Evolutionary conservation across 2,329 filamentous ascomycete species (phyloP).

Genomic region (Hymenoscyphus scutula): DNA sequence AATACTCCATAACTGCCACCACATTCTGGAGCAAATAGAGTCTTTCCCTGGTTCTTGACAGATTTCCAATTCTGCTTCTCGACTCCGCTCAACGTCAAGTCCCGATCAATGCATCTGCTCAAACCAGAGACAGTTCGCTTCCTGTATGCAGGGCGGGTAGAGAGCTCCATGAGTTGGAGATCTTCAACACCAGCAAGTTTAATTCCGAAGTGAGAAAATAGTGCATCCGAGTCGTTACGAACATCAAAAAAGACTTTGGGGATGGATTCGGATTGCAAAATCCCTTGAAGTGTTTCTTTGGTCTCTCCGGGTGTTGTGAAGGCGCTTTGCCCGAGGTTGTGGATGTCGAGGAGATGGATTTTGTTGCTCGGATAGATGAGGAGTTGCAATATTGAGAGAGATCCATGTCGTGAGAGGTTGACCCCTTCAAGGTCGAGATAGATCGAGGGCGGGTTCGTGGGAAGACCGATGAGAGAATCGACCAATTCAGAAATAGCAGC

Average conservation of each 20-base stretch:
- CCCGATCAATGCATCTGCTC: neutral
- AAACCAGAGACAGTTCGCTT: neutral
- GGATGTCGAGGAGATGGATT: too few species aligned
- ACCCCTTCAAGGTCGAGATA: too few species aligned
- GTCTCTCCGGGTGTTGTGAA: too few species aligned
- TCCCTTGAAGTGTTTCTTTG: neutral
- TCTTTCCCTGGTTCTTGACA: neutral
- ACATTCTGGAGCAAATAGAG: neutral
- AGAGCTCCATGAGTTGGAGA: slow-evolving; percentile 2
- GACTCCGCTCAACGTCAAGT: neutral
- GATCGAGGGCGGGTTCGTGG: too few species aligned
- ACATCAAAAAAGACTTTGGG: neutral
- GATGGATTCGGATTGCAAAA: neutral
- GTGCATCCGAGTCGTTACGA: neutral
- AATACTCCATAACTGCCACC: neutral
- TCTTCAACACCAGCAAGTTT: neutral
- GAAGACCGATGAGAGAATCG: too few species aligned
- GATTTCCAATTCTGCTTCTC: neutral
- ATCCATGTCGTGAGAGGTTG: too few species aligned
- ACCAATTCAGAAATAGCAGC: too few species aligned
- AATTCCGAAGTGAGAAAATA: neutral
- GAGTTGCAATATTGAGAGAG: too few species aligned
- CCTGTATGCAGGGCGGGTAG: neutral
- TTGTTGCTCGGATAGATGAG: too few species aligned
- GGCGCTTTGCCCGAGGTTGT: too few species aligned